Percentiles rank a stretch among this genome's conserved stretches.
phyloP scores from a whole-genome alignment of 2,329 filamentous ascomycete species.

The Venturia nashicola region DNA sequence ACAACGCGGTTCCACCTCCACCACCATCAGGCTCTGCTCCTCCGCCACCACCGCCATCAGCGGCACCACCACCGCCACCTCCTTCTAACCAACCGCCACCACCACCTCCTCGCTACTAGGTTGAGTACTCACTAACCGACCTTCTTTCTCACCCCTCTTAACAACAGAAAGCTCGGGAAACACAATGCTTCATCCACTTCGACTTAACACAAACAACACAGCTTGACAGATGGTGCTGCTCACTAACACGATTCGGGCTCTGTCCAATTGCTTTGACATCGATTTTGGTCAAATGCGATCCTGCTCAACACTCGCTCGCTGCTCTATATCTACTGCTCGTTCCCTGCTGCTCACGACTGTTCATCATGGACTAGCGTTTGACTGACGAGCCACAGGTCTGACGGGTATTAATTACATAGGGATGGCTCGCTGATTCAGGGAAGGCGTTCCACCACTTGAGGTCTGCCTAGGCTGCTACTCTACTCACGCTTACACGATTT shows the following conservation, averaged over 20 bases:
- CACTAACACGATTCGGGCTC: neutral
- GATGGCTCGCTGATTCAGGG: neutral
- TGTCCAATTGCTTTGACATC: neutral
- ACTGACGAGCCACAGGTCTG: neutral
- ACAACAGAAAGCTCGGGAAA: neutral
- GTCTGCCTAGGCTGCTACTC: neutral
- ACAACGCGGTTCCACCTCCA: constrained; percentile 1
- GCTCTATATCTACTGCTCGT: no score
- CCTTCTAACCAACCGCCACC: neutral
- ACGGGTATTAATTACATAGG: neutral
- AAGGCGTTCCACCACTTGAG: neutral
- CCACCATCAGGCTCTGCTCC: constrained; percentile 8
- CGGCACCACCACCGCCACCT: constrained; percentile 1
- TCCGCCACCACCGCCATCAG: neutral
- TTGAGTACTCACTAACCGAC: neutral
- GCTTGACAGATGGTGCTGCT: neutral
- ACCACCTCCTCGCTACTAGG: neutral
- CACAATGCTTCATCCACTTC: neutral
- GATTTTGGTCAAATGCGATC: neutral
- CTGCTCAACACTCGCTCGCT: neutral
- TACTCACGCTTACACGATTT: neutral
- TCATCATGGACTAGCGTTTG: neutral
- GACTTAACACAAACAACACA: neutral
- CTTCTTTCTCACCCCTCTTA: neutral
- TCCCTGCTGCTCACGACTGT: neutral